Percentiles rank a stretch among this genome's conserved stretches.
Conservation (phyloP, 805 yeast species). For the Candida maris region DNA sequence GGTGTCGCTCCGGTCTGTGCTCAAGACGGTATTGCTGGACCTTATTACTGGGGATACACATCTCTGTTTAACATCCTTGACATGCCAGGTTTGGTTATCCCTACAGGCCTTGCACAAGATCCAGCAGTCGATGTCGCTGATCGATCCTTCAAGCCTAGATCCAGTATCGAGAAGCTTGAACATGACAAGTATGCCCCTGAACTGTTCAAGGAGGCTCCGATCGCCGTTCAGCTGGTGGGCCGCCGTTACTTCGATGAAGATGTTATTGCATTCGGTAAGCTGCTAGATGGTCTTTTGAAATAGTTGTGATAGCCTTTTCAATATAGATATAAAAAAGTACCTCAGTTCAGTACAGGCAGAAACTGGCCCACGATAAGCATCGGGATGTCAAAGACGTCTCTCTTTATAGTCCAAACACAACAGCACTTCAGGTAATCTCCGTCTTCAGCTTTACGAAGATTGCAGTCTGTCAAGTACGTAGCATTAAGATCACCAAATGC, state of each 20-base stretch:
- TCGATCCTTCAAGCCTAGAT: slow-evolving; percentile 38
- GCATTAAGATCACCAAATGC: slow-evolving; percentile 67
- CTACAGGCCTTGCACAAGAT: slow-evolving; percentile 60
- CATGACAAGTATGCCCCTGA: slow-evolving; percentile 45
- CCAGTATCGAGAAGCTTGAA: slow-evolving; percentile 46
- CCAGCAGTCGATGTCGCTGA: slow-evolving; percentile 46
- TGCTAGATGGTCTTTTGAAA: slow-evolving; percentile 25
- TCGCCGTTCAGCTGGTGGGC: slow-evolving; percentile 50
- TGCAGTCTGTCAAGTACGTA: slow-evolving; percentile 49
- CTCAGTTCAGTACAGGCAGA: slow-evolving; percentile 53
- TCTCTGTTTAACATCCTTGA: slow-evolving; percentile 70
- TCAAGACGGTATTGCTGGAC: slow-evolving; percentile 37
- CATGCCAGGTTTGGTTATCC: slow-evolving; percentile 62
- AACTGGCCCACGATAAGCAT: slow-evolving; percentile 82
- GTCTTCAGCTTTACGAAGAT: slow-evolving; percentile 36
- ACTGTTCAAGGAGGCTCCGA: slow-evolving; percentile 49
- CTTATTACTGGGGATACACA: slow-evolving; percentile 79
- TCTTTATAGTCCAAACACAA: slow-evolving; percentile 79
- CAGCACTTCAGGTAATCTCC: slow-evolving; percentile 53
- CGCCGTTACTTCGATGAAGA: slow-evolving; percentile 57
- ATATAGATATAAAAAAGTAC: too few species aligned
- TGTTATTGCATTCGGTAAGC: slow-evolving; percentile 39
- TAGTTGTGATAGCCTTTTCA: slow-evolving; percentile 1
- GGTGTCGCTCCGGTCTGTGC: slow-evolving; percentile 71
- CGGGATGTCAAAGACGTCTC: slow-evolving; percentile 82